Conservation (phyloP, 2,329 filamentous ascomycete genomes). For the Aureobasidium sp. region DNA sequence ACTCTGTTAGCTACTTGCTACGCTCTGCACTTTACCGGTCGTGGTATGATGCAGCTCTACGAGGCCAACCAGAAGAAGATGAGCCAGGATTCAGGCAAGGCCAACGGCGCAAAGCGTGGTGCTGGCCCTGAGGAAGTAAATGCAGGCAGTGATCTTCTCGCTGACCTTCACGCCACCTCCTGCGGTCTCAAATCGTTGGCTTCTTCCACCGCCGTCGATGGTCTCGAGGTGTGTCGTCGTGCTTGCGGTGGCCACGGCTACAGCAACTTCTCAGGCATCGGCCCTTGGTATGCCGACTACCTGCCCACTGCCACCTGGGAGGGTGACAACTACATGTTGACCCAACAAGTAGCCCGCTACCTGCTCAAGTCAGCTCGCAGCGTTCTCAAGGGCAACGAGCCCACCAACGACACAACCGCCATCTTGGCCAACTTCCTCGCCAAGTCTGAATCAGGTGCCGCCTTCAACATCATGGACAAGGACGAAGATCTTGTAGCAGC, state of each 20-base stretch:
- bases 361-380: conserved; percentile 67
- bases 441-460: conserved; percentile 62
- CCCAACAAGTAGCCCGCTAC: conserved; percentile 70
- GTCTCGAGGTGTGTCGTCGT: conserved; percentile 65
- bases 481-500: conserved; percentile 65
- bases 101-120: conserved; percentile 42
- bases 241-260: conserved; percentile 75
- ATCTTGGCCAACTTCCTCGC: conserved; percentile 60
- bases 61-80: conserved; percentile 65
- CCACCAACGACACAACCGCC: conserved; percentile 60
- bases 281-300: conserved; percentile 67
- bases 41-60: conserved; percentile 68
- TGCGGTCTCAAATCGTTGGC: conserved; percentile 69
- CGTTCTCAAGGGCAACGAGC: conserved; percentile 57
- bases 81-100: conserved; percentile 38
- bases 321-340: conserved; percentile 77
- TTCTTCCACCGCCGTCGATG: conserved; percentile 65
- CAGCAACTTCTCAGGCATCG: conserved; percentile 68
- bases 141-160: conserved; percentile 59
- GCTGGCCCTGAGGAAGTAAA: conserved; percentile 62
- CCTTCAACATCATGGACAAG: conserved; percentile 65
- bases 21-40: conserved; percentile 72
- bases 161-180: conserved; percentile 69
- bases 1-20: conserved; percentile 67
- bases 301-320: conserved; percentile 66